Percentiles rank a stretch among this genome's conserved stretches.
Conservation (phyloP, 73 alveolate genomes). For the Tetrahymena thermophila region DNA sequence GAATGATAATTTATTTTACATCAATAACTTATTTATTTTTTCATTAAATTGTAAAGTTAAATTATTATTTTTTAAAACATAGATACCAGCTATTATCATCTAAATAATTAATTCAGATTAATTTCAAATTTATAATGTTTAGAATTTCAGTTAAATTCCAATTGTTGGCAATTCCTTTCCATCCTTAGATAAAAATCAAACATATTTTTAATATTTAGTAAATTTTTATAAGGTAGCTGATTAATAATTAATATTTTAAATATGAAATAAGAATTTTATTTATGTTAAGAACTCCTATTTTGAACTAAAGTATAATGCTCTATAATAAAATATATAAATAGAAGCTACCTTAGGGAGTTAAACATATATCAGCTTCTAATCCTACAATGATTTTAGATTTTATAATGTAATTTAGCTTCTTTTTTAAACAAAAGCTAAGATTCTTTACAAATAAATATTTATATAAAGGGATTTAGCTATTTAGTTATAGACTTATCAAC, state of each 20-base stretch:
- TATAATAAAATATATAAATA: no score
- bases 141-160: neutral
- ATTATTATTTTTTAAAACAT: no score
- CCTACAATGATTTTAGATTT: neutral
- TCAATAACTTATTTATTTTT: no score
- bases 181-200: no score
- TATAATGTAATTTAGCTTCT: neutral
- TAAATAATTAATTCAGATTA: neutral
- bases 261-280: neutral
- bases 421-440: no score
- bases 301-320: neutral
- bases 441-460: no score
- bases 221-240: no score
- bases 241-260: no score
- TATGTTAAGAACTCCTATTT: neutral
- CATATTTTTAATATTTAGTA: neutral
- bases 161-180: neutral
- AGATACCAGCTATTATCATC: neutral
- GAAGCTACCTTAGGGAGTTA: neutral
- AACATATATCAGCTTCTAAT: no score
- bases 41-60: no score
- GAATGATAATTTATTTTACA: no score
- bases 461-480: neutral
- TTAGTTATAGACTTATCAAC: no score
- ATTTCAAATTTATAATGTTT: neutral